Evolutionary conservation across 2,329 filamentous ascomycete species (phyloP), one percentile per base, ranked within the genome.

Genomic region (Fusarium bulbicola): DNA sequence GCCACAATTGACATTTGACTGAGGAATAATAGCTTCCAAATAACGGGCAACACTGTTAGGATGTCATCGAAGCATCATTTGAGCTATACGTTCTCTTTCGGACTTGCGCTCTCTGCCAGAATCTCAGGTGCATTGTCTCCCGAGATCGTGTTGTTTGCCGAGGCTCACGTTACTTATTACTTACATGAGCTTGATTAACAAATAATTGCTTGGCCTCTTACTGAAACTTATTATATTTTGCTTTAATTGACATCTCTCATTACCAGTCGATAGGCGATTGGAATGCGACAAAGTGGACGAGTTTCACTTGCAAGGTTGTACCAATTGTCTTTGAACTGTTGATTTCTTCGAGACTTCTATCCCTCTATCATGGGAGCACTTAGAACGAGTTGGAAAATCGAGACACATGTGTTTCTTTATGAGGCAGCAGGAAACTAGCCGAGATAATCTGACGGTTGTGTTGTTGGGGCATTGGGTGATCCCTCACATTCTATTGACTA

Each of bases 1-100:
- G 45, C 26, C 42, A 26, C 21, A 39, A 45, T 30, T 39, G 34
- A 20, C 9, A 13, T 39, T 3, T 8, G 10, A 26, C 14, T 28
- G 21, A 8, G 1, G 9, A 10, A 4, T 0, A 9, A 32, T 37
- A 45, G 46, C 36, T 56, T 20, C 14, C 2, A 18, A 37, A 4
- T 24, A 39, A 15, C 5, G 13, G 6, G 0, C 0, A 9, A 24
- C 24, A 14, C 7, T 28, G 24, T 32, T 34, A 32, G 32, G 14
- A 13, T 37, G 11, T 3, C 6, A 21, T 6, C 14, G 15, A 28
- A 53, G 34, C 14, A 39, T 37, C 2, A 10, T 13, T 37, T 9
- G 16, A 39, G 7, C 5, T 39, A 21, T 9, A 37, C 32, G 5
- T 8, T 21, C 7, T 43, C 24, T 32, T 36, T 43, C 11, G 12